A percentile compares a stretch with the other conserved stretches of the same genome.
phyloP scores from a whole-genome alignment of 768 basidiomycete species.

The Galerina sulciceps region DNA sequence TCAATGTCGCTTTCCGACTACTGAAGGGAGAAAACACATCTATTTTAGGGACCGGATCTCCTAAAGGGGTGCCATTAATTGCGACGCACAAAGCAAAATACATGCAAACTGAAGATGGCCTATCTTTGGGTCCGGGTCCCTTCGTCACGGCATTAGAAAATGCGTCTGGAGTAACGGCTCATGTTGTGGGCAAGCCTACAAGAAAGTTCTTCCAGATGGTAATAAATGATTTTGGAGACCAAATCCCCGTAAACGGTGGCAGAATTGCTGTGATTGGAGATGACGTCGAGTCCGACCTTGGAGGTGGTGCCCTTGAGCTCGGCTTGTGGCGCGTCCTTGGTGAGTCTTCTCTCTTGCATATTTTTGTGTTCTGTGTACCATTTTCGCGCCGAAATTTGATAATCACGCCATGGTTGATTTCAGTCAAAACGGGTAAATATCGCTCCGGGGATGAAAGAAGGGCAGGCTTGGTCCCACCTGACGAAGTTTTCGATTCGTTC shows the following conservation, averaged over 20 bases:
- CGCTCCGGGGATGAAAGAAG: slow-evolving; percentile 58
- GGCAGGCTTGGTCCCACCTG: slow-evolving; percentile 43
- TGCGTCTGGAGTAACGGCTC: slow-evolving; percentile 50
- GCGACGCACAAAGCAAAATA: slow-evolving; percentile 65
- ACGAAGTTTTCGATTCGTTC: slow-evolving; percentile 59
- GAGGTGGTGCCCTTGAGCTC: slow-evolving; percentile 61
- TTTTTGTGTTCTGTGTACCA: neutral
- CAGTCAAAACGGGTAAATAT: slow-evolving; percentile 75
- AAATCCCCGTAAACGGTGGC: slow-evolving; percentile 14
- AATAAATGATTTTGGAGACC: slow-evolving; percentile 38
- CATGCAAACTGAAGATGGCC: slow-evolving; percentile 47
- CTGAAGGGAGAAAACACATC: slow-evolving; percentile 45
- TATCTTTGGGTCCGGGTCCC: slow-evolving; percentile 73
- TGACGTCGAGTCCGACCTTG: slow-evolving; percentile 67
- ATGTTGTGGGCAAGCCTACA: slow-evolving; percentile 68
- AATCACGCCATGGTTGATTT: slow-evolving; percentile 2
- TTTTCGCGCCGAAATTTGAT: slow-evolving; percentile 1
- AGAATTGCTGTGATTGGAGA: slow-evolving; percentile 66
- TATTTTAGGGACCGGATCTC: neutral
- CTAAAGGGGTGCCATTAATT: slow-evolving; percentile 42
- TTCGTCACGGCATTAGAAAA: slow-evolving; percentile 68
- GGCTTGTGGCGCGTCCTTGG: slow-evolving; percentile 68
- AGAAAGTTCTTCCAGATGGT: slow-evolving; percentile 62
- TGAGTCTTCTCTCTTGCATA: slow-evolving; percentile 29
- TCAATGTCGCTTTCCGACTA: slow-evolving; percentile 72